Conservation (phyloP, 345 rosid species). For the Excoecaria cochinchinensis region DNA sequence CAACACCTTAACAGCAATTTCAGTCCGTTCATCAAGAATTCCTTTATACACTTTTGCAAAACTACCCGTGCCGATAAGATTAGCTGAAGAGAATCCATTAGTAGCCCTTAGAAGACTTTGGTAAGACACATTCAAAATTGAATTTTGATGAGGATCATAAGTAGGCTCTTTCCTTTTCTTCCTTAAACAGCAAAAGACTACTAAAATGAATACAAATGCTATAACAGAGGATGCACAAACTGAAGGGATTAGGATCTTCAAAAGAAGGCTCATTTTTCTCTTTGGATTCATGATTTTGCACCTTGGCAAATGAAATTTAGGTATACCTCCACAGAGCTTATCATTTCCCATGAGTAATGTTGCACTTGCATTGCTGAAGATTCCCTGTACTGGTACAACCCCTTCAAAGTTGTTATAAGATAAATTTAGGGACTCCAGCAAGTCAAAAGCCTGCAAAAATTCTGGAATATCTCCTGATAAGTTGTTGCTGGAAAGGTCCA, state of each 20-base stretch:
- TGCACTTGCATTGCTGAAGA: constrained; percentile 15
- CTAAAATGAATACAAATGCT: background rate
- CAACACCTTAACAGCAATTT: constrained; percentile 3
- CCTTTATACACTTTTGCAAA: constrained; percentile 6
- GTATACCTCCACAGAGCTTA: constrained; percentile 17
- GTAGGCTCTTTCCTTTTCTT: background rate
- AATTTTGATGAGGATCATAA: background rate
- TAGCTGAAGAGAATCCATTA: background rate
- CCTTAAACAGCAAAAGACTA: background rate
- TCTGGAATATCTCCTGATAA: constrained; percentile 9
- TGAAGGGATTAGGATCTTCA: background rate
- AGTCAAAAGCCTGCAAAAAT: background rate
- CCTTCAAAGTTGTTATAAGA: constrained; percentile 21
- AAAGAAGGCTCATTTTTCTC: background rate
- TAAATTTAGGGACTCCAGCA: constrained; percentile 5
- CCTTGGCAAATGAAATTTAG: background rate
- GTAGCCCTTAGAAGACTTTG: background rate
- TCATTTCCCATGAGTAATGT: background rate
- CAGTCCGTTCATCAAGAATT: background rate
- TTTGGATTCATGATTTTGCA: background rate
- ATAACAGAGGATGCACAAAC: background rate
- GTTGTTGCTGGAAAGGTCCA: constrained; percentile 12
- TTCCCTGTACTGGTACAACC: constrained; percentile 8
- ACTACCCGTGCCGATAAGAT: constrained; percentile 1
- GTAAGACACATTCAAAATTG: background rate